A percentile compares a stretch with the other conserved stretches of the same genome.
Conservation (phyloP, 106 monocot species). For the Acorus gramineus region DNA sequence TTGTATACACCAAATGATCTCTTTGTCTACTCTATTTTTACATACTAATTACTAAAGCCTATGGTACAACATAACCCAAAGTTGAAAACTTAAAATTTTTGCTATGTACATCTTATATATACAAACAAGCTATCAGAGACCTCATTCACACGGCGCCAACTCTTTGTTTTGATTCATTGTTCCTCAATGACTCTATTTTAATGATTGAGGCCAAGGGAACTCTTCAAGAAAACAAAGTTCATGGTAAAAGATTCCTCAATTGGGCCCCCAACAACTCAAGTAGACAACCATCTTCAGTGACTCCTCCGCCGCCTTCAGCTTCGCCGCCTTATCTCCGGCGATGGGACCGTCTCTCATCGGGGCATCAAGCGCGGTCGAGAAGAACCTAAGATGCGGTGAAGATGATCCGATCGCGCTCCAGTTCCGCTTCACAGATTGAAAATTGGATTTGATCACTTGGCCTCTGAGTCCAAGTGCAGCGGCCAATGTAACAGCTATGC, state of each 20-base stretch:
- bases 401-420: conserved; percentile 2
- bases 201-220: no score
- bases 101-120: no score
- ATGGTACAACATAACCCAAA: no score
- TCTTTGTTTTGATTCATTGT: no score
- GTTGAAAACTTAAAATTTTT: no score
- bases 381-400: background rate
- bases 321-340: background rate
- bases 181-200: no score
- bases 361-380: background rate
- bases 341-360: background rate
- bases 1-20: no score
- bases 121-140: no score
- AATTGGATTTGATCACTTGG: conserved; percentile 15
- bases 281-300: conserved; percentile 28
- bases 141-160: no score
- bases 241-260: background rate
- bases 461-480: conserved; percentile 35
- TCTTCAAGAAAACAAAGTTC: no score
- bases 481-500: conserved; percentile 26
- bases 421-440: background rate
- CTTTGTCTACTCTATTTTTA: no score
- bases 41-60: no score
- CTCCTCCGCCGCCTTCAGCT: conserved; percentile 11
- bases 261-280: conserved; percentile 34